These are phyloP conservation scores for Galerina marginata DNA, from an alignment of 768 basidiomycete species.

Conservation along the genomic window DNA sequence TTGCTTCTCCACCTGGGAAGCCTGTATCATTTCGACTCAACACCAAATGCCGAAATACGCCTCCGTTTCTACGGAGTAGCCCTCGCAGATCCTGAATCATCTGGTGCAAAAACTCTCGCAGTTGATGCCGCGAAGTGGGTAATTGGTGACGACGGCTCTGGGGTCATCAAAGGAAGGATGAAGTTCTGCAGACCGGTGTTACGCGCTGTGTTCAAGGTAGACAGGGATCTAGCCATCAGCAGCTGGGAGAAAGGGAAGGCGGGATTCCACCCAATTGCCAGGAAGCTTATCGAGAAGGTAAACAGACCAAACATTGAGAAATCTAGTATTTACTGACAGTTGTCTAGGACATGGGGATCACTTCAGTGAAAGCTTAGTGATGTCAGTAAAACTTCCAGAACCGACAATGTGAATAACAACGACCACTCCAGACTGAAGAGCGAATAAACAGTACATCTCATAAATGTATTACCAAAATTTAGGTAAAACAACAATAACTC, in stretches of 20 bases:
- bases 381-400: too few relatives aligned
- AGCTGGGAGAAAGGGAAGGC: slow-evolving; percentile 53
- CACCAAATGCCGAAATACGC: slow-evolving; percentile 78
- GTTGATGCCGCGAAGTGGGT: slow-evolving; percentile 69
- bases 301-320: background rate
- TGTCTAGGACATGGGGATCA: slow-evolving; percentile 19
- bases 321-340: background rate
- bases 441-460: background rate
- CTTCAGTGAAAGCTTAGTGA: slow-evolving; percentile 1
- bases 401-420: too few relatives aligned
- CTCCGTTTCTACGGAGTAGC: slow-evolving; percentile 80
- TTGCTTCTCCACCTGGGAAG: slow-evolving; percentile 66
- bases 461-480: background rate
- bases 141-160: slow-evolving; percentile 63
- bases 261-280: slow-evolving; percentile 79
- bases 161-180: slow-evolving; percentile 78
- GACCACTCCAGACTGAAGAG: too few relatives aligned
- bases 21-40: slow-evolving; percentile 52
- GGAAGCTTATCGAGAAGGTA: slow-evolving; percentile 79
- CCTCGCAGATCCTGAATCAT: slow-evolving; percentile 52
- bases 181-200: slow-evolving; percentile 83
- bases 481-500: background rate
- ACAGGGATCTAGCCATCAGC: slow-evolving; percentile 55
- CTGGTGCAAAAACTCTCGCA: slow-evolving; percentile 57
- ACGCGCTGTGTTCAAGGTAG: slow-evolving; percentile 55